A percentile compares a stretch with the other conserved stretches of the same genome.
Conservation (phyloP, 2,329 filamentous ascomycete genomes). For the Peltaster fructicola region DNA sequence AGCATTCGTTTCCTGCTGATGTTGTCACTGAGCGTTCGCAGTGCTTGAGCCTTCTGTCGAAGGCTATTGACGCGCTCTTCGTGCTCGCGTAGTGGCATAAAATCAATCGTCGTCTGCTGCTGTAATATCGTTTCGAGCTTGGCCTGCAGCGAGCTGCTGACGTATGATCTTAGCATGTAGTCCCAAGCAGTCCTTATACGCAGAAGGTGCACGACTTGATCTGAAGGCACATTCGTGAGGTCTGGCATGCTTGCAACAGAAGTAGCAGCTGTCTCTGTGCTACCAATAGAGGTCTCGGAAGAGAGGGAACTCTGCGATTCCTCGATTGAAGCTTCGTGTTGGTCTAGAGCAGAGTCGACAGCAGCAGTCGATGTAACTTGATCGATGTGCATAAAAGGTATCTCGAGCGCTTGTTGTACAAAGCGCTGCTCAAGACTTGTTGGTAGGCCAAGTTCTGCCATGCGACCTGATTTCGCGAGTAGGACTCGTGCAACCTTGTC, state of each 20-base stretch:
- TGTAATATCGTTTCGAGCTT: constrained; percentile 27
- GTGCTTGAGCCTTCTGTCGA: constrained; percentile 51
- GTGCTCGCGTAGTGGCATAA: constrained; percentile 53
- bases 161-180: constrained; percentile 46
- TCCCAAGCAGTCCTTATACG: constrained; percentile 45
- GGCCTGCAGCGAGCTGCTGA: constrained; percentile 29
- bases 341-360: too few relatives aligned
- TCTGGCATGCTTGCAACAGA: constrained; percentile 11
- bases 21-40: constrained; percentile 52
- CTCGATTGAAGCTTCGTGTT: too few relatives aligned
- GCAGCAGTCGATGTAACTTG: constrained; percentile 8
- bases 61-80: constrained; percentile 47
- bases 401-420: constrained; percentile 56
- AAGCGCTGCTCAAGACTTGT: constrained; percentile 73
- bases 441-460: constrained; percentile 50
- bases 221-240: constrained; percentile 3
- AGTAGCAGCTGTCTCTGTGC: constrained; percentile 14
- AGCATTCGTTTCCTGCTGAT: constrained; percentile 43
- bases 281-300: constrained; percentile 8
- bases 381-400: constrained; percentile 51
- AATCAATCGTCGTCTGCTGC: constrained; percentile 36
- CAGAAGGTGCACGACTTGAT: constrained; percentile 40
- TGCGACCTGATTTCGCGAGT: constrained; percentile 51
- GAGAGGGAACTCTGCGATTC: constrained; percentile 5
- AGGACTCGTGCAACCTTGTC: constrained; percentile 50